phyloP scores from a whole-genome alignment of 1,139 yeast genomes.

The Pichia sp. region DNA sequence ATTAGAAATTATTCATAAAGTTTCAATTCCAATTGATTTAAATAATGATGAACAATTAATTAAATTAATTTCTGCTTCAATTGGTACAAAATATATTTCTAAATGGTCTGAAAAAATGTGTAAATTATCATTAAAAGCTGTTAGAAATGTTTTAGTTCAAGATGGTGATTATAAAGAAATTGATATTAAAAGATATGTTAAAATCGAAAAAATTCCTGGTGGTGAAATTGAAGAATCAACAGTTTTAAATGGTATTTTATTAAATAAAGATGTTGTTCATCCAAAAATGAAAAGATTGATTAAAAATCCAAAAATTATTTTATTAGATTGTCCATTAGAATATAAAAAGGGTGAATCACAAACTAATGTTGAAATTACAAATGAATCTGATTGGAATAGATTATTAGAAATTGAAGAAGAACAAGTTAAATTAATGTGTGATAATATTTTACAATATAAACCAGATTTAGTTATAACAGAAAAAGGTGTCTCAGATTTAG shows the following conservation, averaged over 20 bases:
- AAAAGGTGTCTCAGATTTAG: constrained; percentile 96
- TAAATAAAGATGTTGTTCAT: constrained; percentile 95
- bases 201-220: constrained; percentile 95
- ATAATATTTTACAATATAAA: constrained; percentile 72
- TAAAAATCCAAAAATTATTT: constrained; percentile 80
- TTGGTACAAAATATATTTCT: constrained; percentile 91
- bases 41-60: constrained; percentile 83
- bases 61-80: constrained; percentile 79
- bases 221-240: constrained; percentile 88
- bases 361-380: constrained; percentile 93
- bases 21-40: constrained; percentile 79
- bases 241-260: constrained; percentile 85
- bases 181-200: constrained; percentile 86
- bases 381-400: constrained; percentile 95
- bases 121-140: constrained; percentile 78
- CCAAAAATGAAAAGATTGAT: constrained; percentile 93
- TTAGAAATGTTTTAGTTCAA: constrained; percentile 68
- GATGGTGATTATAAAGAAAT: constrained; percentile 74
- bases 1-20: constrained; percentile 75
- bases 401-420: constrained; percentile 96
- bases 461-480: constrained; percentile 96
- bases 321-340: constrained; percentile 94
- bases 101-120: constrained; percentile 95
- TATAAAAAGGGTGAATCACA: constrained; percentile 99
- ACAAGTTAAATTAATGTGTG: constrained; percentile 85